Percentiles rank a stretch among this genome's conserved stretches.
phyloP scores from a whole-genome alignment of 768 basidiomycete species.

The Psilocybe sp. region DNA sequence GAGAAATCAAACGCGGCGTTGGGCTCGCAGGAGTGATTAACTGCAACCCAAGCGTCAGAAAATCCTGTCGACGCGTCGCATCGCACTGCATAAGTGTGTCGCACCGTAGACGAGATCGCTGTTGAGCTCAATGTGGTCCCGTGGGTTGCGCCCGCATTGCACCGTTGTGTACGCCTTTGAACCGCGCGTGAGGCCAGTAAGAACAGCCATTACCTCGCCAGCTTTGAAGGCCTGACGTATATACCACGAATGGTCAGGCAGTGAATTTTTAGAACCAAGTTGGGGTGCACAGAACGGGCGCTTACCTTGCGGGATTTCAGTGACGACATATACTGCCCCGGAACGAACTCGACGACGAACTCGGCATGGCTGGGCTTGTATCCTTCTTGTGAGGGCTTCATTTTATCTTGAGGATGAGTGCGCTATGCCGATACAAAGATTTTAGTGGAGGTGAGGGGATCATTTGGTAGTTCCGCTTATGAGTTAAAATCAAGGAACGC shows the following conservation, averaged over 20 bases:
- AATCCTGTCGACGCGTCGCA: neutral
- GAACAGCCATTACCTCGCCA: constrained; percentile 32
- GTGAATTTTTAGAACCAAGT: neutral
- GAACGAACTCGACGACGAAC: constrained; percentile 33
- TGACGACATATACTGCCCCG: constrained; percentile 34
- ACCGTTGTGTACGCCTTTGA: constrained; percentile 48
- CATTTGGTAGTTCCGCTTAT: neutral
- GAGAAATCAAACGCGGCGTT: constrained; percentile 54
- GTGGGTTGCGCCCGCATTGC: constrained; percentile 42
- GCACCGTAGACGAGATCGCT: constrained; percentile 59
- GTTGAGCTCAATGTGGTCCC: constrained; percentile 56
- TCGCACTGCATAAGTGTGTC: constrained; percentile 6
- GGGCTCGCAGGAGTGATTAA: constrained; percentile 65
- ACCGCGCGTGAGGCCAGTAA: constrained; percentile 29
- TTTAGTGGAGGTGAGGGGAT: neutral
- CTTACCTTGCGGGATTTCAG: constrained; percentile 33
- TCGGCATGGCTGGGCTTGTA: constrained; percentile 32
- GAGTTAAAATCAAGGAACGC: too few relatives aligned
- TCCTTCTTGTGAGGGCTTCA: constrained; percentile 25
- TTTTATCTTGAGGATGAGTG: constrained; percentile 1
- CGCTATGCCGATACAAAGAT: neutral
- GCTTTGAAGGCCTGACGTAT: constrained; percentile 29
- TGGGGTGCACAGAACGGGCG: neutral
- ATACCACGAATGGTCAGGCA: neutral
- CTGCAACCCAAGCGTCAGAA: constrained; percentile 19